Base-by-base conservation (phyloP, 768 basidiomycete genomes). In the Lentinula sp. region DNA sequence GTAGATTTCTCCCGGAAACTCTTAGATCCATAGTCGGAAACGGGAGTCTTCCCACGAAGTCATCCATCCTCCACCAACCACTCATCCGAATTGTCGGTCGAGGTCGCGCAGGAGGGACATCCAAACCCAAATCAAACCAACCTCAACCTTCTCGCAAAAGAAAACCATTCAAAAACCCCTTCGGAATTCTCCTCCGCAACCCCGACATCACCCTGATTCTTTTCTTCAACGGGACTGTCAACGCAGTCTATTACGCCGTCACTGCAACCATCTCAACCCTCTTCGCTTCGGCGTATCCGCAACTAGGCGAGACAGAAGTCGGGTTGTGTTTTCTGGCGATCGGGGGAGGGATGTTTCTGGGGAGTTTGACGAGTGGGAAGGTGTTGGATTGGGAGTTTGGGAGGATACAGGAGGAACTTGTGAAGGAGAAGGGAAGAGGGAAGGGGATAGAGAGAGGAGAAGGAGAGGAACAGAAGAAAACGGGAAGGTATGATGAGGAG, bases 251-350 rank as follows among this genome's bases (percentile, higher is more conserved):
- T 66, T 79, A 79, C 60, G 72, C 70, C 61, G 72, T 78, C 39
- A 78, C 72, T 1, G 73, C 80, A 1, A 77, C 74, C 20, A 74
- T 78, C 32, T 76, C 81, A 1, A 74, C 77, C 9, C 71, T 79
- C 1, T 78, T 85, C 68, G 69, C 74, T 59, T 59, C 69, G 1
- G 71, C 70, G 0, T 85, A 85, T 61, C 70, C 78, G 2, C 72
- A 67, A 50, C 71, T 84, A 15, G 72, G 60, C 60, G 76, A 83
- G 59, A 74, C 77, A 16, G 71, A 80, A 20, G 73, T 83, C 20
- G 86, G 86, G 4, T 70, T 87, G 6, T 85, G 84, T 67, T 88
- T 81, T 72, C 71, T 87, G 63, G 76, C 80, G 3, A 77, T 82
- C 42, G 86, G 85, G 4, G 72, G 76, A 18, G 86, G 85, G 0